Evolutionary conservation across 371 early-diverging fungal genomes (phyloP), one percentile per base, ranked within the genome.

Genomic region (Actinomortierella wolfii): DNA sequence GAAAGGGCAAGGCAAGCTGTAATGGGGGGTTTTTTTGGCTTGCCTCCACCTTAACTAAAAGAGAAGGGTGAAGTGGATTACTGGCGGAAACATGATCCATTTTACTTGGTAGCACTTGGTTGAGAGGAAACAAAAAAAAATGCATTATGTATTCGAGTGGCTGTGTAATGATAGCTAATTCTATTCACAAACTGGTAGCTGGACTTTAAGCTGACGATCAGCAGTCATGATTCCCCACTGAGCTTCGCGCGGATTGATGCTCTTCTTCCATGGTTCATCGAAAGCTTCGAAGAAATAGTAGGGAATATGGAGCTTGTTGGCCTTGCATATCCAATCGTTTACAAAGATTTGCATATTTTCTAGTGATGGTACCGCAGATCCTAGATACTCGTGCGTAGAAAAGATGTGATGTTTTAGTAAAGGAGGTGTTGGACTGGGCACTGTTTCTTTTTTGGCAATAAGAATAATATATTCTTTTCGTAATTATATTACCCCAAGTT

Each of bases 251-350:
- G 61, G 39, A n/a, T 61, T 62, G 41, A 59, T 56, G 2, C 50
- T n/a, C 17, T 20, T 59, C 64, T 85, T 86, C 87, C 87, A 88
- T 5, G 82, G 81, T 51, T 83, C 85, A 56, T 88, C 88, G 61
- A 85, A 82, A 2, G 86, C 83, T 52, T 81, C 80, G 69, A 88
- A 88, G 68, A 76, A 88, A 52, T 80, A 80, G 61, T 85, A 86
- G 20, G 81, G 75, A 21, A 82, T 55, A 1, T 75, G 71, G 55
- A 68, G 61, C 17, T 70, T 61, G 54, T 80, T 78, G 34, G 82
- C 82, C 11, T 71, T 67, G 56, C 86, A 85, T 6, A 82, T 76
- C 60, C 70, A 76, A 9, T 47, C 57, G 45, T 76, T 44, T 8
- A 76, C 40, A 52, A 82, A 85, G 23, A 54, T 70, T 65, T 81